Base-by-base conservation (phyloP, 2,329 filamentous ascomycete species). In the Arthrobotrys sinensis region DNA sequence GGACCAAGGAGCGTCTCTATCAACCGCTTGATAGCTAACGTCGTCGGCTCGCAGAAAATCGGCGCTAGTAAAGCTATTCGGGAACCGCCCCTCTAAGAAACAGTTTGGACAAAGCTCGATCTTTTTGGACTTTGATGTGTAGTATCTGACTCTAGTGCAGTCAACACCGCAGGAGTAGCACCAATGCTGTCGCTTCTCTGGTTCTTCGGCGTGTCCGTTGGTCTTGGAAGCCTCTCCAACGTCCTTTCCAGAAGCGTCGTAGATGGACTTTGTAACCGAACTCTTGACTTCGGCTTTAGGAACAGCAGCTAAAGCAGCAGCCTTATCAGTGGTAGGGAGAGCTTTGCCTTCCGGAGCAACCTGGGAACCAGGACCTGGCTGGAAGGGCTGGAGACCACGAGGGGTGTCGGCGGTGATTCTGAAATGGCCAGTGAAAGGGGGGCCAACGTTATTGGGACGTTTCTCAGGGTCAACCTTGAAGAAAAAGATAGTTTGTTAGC, bases 341-440 rank as follows among this genome's bases (percentile, higher is more conserved):
- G 88, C 86, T 83, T 91, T 91, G 45, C 90, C 90, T 1, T 88
- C 83, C 4, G 89, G 89, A 48, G 88, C 82, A 38, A 84, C 84
- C 10, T 80, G 85, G 5, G 93, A 90, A 81, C 93, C 92, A 0
- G 94, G 91, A 16, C 92, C 92, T 16, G 96, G 96, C 83, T 99
- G 96, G 89, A 95, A 97, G 24, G 95, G 92, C 84, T 98, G 95
- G 64, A 99, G 88, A 43, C 96, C 96, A 76, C 96, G 91, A 66
- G 96, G 96, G 0, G 96, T 99, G 84, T 99, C 96, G 83, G 94
- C 96, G 71, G 95, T 95, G 79, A 98, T 91, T 84, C 93, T 92
- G 88, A 99, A 99, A 84, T 99, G 96, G 45, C 96, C 96, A 3
- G 96, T 99, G 83, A 97, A 98, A 5, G 96, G 96, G 2, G 96